Evolutionary conservation across 169 alveolate genomes (phyloP).

Genomic region (Plasmodium gallinaceum): DNA sequence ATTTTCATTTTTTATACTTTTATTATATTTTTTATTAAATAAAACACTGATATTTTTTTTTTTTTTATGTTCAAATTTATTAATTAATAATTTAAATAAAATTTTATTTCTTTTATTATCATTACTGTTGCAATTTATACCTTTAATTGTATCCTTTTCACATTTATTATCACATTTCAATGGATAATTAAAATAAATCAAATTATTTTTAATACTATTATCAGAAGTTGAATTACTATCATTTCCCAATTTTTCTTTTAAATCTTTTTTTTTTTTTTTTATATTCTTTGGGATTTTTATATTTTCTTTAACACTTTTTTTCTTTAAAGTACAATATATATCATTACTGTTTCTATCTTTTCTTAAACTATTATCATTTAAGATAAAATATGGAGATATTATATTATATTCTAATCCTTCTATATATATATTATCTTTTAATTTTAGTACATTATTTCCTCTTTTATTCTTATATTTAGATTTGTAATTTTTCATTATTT

Average conservation of each 20-base stretch:
- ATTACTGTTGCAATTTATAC: background rate
- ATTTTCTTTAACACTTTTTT: background rate
- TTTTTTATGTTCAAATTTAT: conserved; percentile 10
- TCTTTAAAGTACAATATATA: conserved; percentile 13
- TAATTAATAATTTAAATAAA: conserved; percentile 10
- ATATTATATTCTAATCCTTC: conserved; percentile 17
- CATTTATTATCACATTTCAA: background rate
- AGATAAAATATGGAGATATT: conserved; percentile 27
- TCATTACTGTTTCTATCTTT: conserved; percentile 8
- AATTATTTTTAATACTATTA: background rate
- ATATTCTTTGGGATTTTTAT: background rate
- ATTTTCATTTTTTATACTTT: background rate
- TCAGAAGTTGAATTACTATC: background rate
- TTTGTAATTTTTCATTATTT: background rate
- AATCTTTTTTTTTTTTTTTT: conserved; percentile 3
- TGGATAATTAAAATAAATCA: no score
- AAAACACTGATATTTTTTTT: background rate
- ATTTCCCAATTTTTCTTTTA: conserved; percentile 2
- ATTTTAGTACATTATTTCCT: conserved; percentile 6
- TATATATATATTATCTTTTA: conserved; percentile 6
- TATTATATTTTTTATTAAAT: background rate
- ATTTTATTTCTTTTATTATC: background rate
- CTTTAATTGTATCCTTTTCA: background rate
- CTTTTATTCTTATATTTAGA: conserved; percentile 2
- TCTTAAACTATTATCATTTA: background rate